Conservation (phyloP, 495 filamentous ascomycete genomes). For the Penicillium maclennaniae region DNA sequence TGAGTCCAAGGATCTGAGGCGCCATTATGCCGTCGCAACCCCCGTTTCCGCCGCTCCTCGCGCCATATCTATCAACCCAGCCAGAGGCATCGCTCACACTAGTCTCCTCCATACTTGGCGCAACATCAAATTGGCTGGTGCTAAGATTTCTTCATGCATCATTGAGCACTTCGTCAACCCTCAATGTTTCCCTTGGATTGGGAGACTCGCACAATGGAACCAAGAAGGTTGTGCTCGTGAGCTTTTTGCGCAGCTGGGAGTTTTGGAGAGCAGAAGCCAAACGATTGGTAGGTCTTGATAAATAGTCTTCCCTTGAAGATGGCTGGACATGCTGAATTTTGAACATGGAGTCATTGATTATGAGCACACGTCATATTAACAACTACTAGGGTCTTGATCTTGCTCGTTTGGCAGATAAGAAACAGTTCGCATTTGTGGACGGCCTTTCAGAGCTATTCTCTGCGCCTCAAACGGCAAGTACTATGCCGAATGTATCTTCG, state of each 20-base stretch:
- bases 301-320: neutral
- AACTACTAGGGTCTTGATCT: constrained; percentile 62
- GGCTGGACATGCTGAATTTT: neutral
- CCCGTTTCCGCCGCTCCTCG: constrained; percentile 62
- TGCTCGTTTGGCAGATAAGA: constrained; percentile 50
- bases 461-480: constrained; percentile 17
- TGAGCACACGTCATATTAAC: neutral
- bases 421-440: constrained; percentile 67
- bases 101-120: constrained; percentile 68
- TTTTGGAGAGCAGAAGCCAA: constrained; percentile 70
- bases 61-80: constrained; percentile 55
- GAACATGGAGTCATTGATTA: neutral
- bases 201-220: constrained; percentile 21
- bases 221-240: constrained; percentile 68
- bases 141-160: constrained; percentile 59
- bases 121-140: constrained; percentile 72
- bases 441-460: constrained; percentile 60
- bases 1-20: neutral
- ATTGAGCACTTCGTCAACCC: constrained; percentile 30
- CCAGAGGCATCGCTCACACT: constrained; percentile 58
- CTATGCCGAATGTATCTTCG: constrained; percentile 13
- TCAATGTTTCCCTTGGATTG: constrained; percentile 19
- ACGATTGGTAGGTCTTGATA: constrained; percentile 48
- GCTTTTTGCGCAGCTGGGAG: constrained; percentile 67
- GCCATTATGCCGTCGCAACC: constrained; percentile 46